Evolutionary conservation across 441 rosid genomes (phyloP), one percentile per base, ranked within the genome.

Genomic region (Cnidoscolus chayamansa): DNA sequence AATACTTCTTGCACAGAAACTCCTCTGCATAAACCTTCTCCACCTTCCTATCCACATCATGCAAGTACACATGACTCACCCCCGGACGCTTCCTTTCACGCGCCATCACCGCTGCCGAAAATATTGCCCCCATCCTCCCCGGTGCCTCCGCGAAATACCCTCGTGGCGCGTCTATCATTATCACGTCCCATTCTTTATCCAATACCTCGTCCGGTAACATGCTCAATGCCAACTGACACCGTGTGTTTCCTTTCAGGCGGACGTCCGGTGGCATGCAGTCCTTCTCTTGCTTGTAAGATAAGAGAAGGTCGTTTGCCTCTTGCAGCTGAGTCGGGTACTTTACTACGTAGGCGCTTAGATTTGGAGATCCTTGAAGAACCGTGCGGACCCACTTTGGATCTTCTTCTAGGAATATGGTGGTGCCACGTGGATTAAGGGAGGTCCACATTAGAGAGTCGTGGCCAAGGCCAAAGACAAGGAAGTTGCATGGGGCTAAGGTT

Each of bases 391-490:
- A 94, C 65, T 84, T 81, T 9, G 87, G 96, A 71, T 90, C 98
- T 77, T 94, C 98, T 20, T 94, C 98, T 15, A 94, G 81, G 81
- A 94, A 92, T 4, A 92, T 15, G 4, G 98, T 94, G 62, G 72
- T 84, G 76, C 97, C 97, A 3, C 85, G 82, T 40, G 95, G 94
- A 63, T 94, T 94, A 37, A 94, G 81, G 0, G 97, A 83, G 62
- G 81, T 78, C 98, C 98, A 94, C 98, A 94, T 94, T 58, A 89
- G 86, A 4, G 97, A 92, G 74, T 94, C 98, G 35, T 84, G 86
- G 17, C 97, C 98, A 1, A 94, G 87, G 0, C 98, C 98, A 71
- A 88, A 92, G 45, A 94, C 94, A 4, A 94, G 91, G 78, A 94
- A 87, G 69, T 92, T 92, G 74, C 97, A 90, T 0, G 98, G 98